Evolutionary conservation across 768 basidiomycete genomes (phyloP).

Genomic region (Psilocybe cubensis): DNA sequence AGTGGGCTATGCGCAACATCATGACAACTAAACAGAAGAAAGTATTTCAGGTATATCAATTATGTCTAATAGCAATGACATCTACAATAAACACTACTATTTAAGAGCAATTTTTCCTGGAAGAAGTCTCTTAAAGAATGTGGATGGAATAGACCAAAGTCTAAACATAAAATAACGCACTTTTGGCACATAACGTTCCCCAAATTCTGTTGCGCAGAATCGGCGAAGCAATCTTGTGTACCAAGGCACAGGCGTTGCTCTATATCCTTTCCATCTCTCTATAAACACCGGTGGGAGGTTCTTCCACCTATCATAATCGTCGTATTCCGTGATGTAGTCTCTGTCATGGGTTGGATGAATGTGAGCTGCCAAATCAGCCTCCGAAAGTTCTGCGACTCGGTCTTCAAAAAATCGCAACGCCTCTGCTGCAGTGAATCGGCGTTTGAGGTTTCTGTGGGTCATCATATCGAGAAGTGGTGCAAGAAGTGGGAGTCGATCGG

Average conservation of each 20-base stretch:
- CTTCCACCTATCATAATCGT: conserved; percentile 2
- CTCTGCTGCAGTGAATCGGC: not conserved
- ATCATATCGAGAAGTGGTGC: conserved; percentile 1
- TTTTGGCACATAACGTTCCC: too few relatives aligned
- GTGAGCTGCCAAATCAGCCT: not conserved
- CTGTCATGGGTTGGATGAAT: not conserved
- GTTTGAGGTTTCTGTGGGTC: not conserved
- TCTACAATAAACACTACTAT: too few relatives aligned
- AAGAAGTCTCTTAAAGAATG: too few relatives aligned
- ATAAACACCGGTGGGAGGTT: not conserved
- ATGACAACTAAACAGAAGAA: too few relatives aligned
- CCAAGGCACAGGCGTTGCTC: not conserved
- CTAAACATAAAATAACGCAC: too few relatives aligned
- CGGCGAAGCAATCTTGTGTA: not conserved
- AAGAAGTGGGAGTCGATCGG: not conserved
- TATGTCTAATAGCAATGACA: too few relatives aligned
- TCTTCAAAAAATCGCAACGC: not conserved
- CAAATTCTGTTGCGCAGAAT: not conserved
- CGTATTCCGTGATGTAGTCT: not conserved
- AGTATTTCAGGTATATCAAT: too few relatives aligned
- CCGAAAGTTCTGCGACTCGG: not conserved
- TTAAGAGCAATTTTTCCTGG: too few relatives aligned
- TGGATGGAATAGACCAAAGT: too few relatives aligned
- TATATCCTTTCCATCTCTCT: not conserved
- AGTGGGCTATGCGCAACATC: too few relatives aligned